A percentile compares a stretch with the other conserved stretches of the same genome.
phyloP scores from a whole-genome alignment of 495 filamentous ascomycete genomes.

The Penicillium goetzii region DNA sequence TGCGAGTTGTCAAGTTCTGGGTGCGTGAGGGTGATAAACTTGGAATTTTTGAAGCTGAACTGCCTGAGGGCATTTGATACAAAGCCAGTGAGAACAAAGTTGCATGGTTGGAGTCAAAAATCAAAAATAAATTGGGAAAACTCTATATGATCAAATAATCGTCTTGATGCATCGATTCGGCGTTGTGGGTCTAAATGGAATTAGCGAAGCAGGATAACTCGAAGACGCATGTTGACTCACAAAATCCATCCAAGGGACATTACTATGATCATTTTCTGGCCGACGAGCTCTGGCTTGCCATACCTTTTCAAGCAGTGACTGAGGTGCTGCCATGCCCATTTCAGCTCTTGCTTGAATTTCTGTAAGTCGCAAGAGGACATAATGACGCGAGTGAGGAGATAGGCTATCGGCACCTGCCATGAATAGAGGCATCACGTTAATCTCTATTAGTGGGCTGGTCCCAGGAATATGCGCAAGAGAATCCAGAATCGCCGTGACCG shows the following conservation, averaged over 20 bases:
- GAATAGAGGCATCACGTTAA: slow-evolving; percentile 42
- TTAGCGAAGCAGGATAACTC: slow-evolving; percentile 3
- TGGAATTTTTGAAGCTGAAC: slow-evolving; percentile 46
- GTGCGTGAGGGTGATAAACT: slow-evolving; percentile 33
- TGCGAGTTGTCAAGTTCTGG: slow-evolving; percentile 38
- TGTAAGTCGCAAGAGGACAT: slow-evolving; percentile 33
- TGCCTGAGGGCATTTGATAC: neutral
- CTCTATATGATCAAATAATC: slow-evolving; percentile 35
- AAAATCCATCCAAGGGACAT: slow-evolving; percentile 42
- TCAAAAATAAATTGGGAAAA: too few species aligned
- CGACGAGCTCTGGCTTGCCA: slow-evolving; percentile 40
- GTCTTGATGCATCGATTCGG: slow-evolving; percentile 25
- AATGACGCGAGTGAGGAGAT: slow-evolving; percentile 39
- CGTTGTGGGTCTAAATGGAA: slow-evolving; percentile 22
- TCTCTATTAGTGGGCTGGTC: slow-evolving; percentile 34
- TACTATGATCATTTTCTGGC: slow-evolving; percentile 28
- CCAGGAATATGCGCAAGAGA: slow-evolving; percentile 36
- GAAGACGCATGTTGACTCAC: slow-evolving; percentile 30
- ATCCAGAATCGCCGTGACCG: slow-evolving; percentile 37
- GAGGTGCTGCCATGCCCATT: slow-evolving; percentile 35
- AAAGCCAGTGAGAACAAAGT: neutral
- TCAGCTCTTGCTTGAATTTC: slow-evolving; percentile 39
- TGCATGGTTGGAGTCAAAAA: too few species aligned
- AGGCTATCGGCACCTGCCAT: slow-evolving; percentile 44
- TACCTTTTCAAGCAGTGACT: slow-evolving; percentile 35